Base-by-base conservation (phyloP, 352 stramenopile species). In the Peronospora belbahrii region DNA sequence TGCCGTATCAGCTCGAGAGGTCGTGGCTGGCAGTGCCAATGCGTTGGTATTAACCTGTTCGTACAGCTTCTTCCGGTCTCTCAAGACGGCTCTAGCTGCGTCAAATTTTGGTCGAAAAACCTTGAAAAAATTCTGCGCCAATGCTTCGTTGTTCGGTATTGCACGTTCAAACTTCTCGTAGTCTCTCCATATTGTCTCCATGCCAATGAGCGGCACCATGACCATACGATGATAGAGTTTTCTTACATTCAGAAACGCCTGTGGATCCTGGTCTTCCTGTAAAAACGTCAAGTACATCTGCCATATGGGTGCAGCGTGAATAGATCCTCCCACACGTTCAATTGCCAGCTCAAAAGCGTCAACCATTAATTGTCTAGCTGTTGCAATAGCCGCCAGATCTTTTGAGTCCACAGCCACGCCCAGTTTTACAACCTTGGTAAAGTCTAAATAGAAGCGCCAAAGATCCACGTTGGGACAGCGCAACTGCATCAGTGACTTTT, bases 41-140 rank as follows among this genome's bases (percentile, higher is more conserved):
- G 78, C 67, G 34, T 87, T 81, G 6, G 79, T 56, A 27, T 89
- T 89, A 22, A 94, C 56, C 22, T 61, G 55, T 17, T 94, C 80
- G 23, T 80, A 85, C 2, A 94, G 61, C 41, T 87, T 87, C 66
- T 92, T 94, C 30, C 83, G 76, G 52, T 94, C 80, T 49, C 76
- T 65, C 31, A 92, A 52, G 33, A 94, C 82, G 1, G 80, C 77
- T 7, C 80, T 74, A 18, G 81, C 66, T 1, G 80, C 72, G 42
- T 94, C 83, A 50, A 94, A 86, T 41, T 91, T 91, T 3, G 71
- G 78, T 13, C 83, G 62, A 25, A 94, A 88, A 3, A 88, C 74
- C 51, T 94, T 94, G 58, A 94, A 92, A 36, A 92, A 89, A 54
- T 92, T 94, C 27, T 83, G 72, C 17, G 78, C 76, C 2, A 94